A percentile compares a stretch with the other conserved stretches of the same genome.
phyloP scores from a whole-genome alignment of 495 filamentous ascomycete species.

The Cercophora scortea region DNA sequence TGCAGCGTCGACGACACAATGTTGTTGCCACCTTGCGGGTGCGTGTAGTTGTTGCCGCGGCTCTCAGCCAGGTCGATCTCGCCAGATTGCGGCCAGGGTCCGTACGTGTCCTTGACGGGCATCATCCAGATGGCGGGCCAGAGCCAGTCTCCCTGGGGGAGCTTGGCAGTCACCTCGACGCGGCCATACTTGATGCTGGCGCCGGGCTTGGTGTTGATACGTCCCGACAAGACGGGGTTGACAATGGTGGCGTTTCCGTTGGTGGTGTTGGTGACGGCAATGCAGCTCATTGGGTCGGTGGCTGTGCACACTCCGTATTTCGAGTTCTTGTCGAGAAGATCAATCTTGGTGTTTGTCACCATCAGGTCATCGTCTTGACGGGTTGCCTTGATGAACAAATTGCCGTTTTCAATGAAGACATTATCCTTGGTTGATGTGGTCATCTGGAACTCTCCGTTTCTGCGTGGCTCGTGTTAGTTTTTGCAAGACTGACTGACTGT shows the following conservation, averaged over 20 bases:
- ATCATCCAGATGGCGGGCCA: conserved; percentile 95
- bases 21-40: conserved; percentile 70
- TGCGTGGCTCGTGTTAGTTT: conserved; percentile 22
- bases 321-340: conserved; percentile 39
- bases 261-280: conserved; percentile 55
- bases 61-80: conserved; percentile 79
- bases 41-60: conserved; percentile 71
- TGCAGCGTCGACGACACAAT: conserved; percentile 74
- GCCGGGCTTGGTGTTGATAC: conserved; percentile 63
- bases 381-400: conserved; percentile 68
- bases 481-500: not conserved
- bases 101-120: conserved; percentile 64
- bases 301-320: conserved; percentile 59
- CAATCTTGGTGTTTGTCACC: conserved; percentile 52
- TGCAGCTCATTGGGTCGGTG: conserved; percentile 44
- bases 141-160: conserved; percentile 75
- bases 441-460: conserved; percentile 72
- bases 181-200: conserved; percentile 72
- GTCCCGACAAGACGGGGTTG: conserved; percentile 69
- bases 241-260: conserved; percentile 64
- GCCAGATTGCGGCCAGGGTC: conserved; percentile 71
- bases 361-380: conserved; percentile 60
- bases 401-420: conserved; percentile 59
- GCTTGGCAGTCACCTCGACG: conserved; percentile 67
- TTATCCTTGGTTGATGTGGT: conserved; percentile 66